Evolutionary conservation across 2,329 filamentous ascomycete genomes (phyloP), one percentile per base, ranked within the genome.

Genomic region (Kalaharituber pfeilii): DNA sequence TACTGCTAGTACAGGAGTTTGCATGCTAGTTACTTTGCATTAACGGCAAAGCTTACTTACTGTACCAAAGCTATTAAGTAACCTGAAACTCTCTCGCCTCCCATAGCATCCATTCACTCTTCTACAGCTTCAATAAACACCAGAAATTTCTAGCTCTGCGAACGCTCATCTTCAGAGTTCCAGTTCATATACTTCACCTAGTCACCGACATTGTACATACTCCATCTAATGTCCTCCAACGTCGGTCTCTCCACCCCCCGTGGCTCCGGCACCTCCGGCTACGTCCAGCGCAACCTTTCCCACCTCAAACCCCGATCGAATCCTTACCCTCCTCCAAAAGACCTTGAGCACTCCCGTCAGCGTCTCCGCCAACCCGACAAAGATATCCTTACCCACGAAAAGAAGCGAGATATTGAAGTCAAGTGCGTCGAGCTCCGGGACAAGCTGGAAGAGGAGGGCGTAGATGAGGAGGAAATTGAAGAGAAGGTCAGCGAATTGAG

Each of bases 201-300:
- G n/a, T n/a, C n/a, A n/a, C n/a, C n/a, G n/a, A n/a, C n/a, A n/a
- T n/a, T n/a, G n/a, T n/a, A n/a, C n/a, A n/a, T 33, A 33, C n/a
- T 33, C 33, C 7, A 13, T 26, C 3, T 2, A 63, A 96, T 96
- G 91, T 91, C 88, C 57, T 87, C 91, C 62, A 98, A 98, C 72
- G 91, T 98, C 66, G 93, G 91, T 55, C 86, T 98, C 64, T 81
- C 83, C 55, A 98, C 91, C 3, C 91, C 91, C 2, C 82, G 91
- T 65, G 91, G 91, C 62, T 94, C 85, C 67, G 91, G 91, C 49
- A 98, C 91, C 55, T 96, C 89, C 1, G 91, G 91, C 67, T 96
- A 96, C 68, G 89, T 98, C 54, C 89, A 96, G 71, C 86, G 87
- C 69, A 98, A 96, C 72, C 79, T 87, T 30, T 91, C 91, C 18